phyloP scores from a whole-genome alignment of 2,329 filamentous ascomycete species.

The Penicillium sp. region DNA sequence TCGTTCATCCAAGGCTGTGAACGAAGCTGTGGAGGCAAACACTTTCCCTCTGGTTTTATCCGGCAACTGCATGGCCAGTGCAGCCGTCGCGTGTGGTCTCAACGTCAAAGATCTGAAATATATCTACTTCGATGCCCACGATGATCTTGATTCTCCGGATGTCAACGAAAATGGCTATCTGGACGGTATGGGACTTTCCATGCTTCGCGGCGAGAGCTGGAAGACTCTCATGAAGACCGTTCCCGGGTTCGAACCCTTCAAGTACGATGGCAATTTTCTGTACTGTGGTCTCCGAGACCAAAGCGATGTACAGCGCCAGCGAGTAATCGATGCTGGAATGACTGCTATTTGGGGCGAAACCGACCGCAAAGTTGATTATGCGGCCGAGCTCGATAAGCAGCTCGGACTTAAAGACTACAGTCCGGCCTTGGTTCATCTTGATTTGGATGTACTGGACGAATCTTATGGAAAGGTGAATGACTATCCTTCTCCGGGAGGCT shows the following conservation, averaged over 20 bases:
- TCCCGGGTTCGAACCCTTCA: constrained; percentile 26
- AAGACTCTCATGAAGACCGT: constrained; percentile 33
- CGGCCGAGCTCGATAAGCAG: constrained; percentile 6
- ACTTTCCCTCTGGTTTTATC: constrained; percentile 44
- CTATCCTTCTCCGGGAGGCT: constrained; percentile 36
- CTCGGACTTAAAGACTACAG: constrained; percentile 12
- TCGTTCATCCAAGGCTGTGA: constrained; percentile 36
- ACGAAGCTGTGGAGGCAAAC: constrained; percentile 21
- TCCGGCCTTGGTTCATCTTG: constrained; percentile 36
- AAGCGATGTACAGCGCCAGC: constrained; percentile 28
- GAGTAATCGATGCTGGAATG: constrained; percentile 34
- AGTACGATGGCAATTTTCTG: constrained; percentile 20
- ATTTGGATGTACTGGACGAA: constrained; percentile 38
- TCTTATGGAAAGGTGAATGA: constrained; percentile 39
- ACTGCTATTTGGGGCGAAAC: constrained; percentile 30
- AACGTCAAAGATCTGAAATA: constrained; percentile 28
- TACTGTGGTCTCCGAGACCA: constrained; percentile 32
- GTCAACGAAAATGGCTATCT: constrained; percentile 40
- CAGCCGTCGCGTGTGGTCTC: constrained; percentile 40
- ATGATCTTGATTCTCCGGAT: constrained; percentile 42
- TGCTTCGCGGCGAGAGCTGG: constrained; percentile 38
- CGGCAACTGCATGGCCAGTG: constrained; percentile 41
- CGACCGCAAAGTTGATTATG: constrained; percentile 18
- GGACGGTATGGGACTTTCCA: constrained; percentile 40
- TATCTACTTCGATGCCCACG: constrained; percentile 48